Evolutionary conservation across 2,329 filamentous ascomycete species (phyloP), one percentile per base, ranked within the genome.

Genomic region (Monascus ruber): DNA sequence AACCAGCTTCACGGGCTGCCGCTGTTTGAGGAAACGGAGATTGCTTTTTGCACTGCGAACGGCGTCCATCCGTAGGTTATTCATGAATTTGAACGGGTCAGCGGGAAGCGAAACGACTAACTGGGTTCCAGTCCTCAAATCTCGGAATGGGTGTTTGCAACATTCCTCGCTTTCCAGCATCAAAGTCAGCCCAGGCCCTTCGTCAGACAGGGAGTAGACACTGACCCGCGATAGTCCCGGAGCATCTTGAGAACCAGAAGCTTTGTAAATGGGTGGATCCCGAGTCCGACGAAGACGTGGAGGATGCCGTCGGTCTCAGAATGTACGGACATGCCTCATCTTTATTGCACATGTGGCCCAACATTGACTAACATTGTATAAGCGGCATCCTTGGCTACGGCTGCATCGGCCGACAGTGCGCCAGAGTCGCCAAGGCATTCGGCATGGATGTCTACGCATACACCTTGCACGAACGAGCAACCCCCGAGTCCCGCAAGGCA

Each of bases 341-440:
- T 11, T 11, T 11, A 8, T 31, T 11, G 2, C 8, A 8, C 29
- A 8, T 31, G 8, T 31, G 8, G 47, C 49, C 11, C 38, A 43
- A 24, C 39, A 49, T 34, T 42, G 49, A 9, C 39, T 44, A 26
- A 37, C 29, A 39, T 29, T 38, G 45, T 24, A 46, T 45, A 7
- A 45, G 53, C 27, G 48, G 51, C 5, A 52, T 76, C 24, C 58
- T 76, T 3, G 72, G 73, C 5, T 76, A 76, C 44, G 72, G 73
- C 9, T 64, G 62, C 38, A 75, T 76, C 38, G 73, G 73, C 6
- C 64, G 73, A 0, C 72, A 76, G 42, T 64, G 63, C 4, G 73
- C 72, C 3, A 68, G 71, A 6, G n/a, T 43, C 6, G 36, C 39
- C 24, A 37, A 34, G 24, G 39, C 37, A 9, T 28, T 49, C 17